Evolutionary conservation across 139 green algal species (phyloP), one percentile per base, ranked within the genome.

Genomic region (Chlorella sorokiniana): DNA sequence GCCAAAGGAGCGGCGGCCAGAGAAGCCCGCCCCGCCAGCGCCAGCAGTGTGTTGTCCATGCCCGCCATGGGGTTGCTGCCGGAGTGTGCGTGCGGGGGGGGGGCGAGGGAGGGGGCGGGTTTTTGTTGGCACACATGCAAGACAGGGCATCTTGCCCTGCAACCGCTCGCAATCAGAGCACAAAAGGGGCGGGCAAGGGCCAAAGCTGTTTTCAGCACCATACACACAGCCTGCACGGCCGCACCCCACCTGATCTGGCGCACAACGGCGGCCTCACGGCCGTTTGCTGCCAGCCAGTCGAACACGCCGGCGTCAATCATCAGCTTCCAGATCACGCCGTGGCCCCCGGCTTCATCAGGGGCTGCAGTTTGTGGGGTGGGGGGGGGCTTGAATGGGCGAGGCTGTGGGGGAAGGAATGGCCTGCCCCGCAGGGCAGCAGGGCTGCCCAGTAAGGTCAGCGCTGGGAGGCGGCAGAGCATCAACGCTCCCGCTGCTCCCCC

Each of bases 271-370:
- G 92, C 93, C 79, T 90, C 81, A 6, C 93, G 81, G 16, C 87
- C 85, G 45, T 88, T 83, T 40, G 54, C 79, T 8, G 40, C 83
- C 41, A 98, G 85, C 94, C 94, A 98, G 69, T 89, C 86, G 59
- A 97, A 98, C 62, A 96, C 87, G 27, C 94, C 96, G 74, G 95
- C 81, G 85, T 99, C 97, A 27, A 89, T 85, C 94, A 98, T 97
- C 23, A 99, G 92, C 91, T 99, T 99, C 97, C 97, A 99, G 76
- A 99, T 97, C 48, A 94, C 97, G 20, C 97, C 97, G 83, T 99
- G 97, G 16, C 97, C 97, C 33, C 96, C 9, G 97, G 97, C 88
- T 98, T 98, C 82, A 98, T 90, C 82, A 97, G 88, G 14, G 89
- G 81, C 63, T 85, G 61, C 40, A 4, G 33, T 14, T 6, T 29